Evolutionary conservation across 225 moss, liverwort and hornwort genomes (phyloP).

Genomic region (Marchantia polymorpha): DNA sequence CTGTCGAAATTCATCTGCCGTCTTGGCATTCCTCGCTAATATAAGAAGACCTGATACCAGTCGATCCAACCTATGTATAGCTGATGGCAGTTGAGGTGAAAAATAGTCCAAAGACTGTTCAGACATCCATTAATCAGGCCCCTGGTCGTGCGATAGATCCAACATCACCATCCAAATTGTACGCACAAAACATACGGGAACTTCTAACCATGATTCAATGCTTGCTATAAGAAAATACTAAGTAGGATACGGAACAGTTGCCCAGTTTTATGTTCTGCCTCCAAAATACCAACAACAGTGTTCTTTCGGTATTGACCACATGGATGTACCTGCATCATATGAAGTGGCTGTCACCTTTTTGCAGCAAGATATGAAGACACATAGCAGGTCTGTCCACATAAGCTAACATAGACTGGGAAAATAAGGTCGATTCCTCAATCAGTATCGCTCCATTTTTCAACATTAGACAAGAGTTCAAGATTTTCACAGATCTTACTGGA

Average conservation of each 20-base stretch:
- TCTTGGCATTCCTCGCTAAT: constrained; percentile 74
- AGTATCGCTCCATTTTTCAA: neutral
- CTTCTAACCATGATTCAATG: too few relatives aligned
- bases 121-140: neutral
- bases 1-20: constrained; percentile 78
- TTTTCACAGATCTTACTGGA: constrained; percentile 56
- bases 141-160: neutral
- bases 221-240: neutral
- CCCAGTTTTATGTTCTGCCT: constrained; percentile 79
- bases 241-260: constrained; percentile 88
- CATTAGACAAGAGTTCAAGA: neutral
- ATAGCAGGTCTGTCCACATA: neutral
- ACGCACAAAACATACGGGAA: too few relatives aligned
- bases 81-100: constrained; percentile 52
- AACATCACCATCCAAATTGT: neutral
- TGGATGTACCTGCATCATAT: constrained; percentile 65
- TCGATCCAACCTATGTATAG: constrained; percentile 93
- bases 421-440: neutral
- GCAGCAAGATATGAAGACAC: constrained; percentile 17
- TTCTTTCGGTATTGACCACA: constrained; percentile 99
- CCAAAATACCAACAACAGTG: constrained; percentile 83
- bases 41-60: constrained; percentile 94
- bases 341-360: neutral
- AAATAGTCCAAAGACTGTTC: neutral
- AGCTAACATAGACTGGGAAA: neutral